These are phyloP conservation scores for Domatiomyces catenatus DNA, from an alignment of 2,329 filamentous ascomycete species.

Conservation along the genomic window DNA sequence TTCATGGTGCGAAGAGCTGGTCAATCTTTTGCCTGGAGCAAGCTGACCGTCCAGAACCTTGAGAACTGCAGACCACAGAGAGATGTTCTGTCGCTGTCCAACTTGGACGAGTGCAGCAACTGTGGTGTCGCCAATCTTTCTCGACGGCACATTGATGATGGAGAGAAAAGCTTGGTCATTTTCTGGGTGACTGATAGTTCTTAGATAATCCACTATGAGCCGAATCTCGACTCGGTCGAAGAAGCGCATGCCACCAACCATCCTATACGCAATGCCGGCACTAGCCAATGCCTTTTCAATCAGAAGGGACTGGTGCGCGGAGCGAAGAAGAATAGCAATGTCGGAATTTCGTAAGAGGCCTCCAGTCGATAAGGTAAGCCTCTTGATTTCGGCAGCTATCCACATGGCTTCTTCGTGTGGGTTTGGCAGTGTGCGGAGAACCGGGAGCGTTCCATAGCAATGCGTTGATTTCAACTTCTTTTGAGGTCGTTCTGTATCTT, in stretches of 20 bases:
- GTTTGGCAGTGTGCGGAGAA: conserved; percentile 58
- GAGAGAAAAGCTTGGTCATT: conserved; percentile 75
- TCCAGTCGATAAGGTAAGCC: conserved; percentile 55
- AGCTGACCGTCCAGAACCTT: conserved; percentile 38
- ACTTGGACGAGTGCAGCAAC: conserved; percentile 60
- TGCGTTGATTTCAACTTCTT: conserved; percentile 72
- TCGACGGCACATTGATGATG: conserved; percentile 69
- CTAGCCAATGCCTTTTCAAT: conserved; percentile 71
- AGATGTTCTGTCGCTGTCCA: conserved; percentile 52
- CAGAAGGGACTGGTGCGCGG: conserved; percentile 65
- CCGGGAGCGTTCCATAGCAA: conserved; percentile 60
- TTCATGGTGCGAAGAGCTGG: conserved; percentile 40
- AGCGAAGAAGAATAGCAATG: conserved; percentile 74
- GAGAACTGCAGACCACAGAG: conserved; percentile 63
- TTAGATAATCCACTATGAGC: conserved; percentile 70
- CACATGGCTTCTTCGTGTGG: conserved; percentile 65
- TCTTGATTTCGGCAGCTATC: conserved; percentile 71
- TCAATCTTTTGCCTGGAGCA: conserved; percentile 39
- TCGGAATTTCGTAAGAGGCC: conserved; percentile 59
- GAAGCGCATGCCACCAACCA: conserved; percentile 83
- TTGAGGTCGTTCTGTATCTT: conserved; percentile 64
- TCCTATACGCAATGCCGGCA: conserved; percentile 70
- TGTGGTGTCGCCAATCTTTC: conserved; percentile 67
- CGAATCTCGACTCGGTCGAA: conserved; percentile 87
- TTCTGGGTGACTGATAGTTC: conserved; percentile 66